Conservation (phyloP, 306 rosid genomes). For the Quercus mongolica region DNA sequence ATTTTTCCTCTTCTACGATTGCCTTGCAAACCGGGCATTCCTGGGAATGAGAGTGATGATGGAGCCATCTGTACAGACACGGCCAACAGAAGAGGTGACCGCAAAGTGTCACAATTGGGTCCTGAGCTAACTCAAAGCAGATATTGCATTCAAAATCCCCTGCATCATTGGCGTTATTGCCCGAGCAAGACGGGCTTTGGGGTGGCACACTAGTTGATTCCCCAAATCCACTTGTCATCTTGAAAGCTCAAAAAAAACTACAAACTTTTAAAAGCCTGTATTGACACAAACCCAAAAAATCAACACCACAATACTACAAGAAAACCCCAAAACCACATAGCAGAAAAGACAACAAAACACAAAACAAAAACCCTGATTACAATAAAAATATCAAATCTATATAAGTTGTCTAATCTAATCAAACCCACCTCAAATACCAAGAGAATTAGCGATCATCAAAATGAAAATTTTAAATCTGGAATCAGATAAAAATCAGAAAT, state of each 20-base stretch:
- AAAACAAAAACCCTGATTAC: background rate
- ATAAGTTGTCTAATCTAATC: too few species aligned
- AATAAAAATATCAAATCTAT: too few species aligned
- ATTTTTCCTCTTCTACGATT: constrained; percentile 61
- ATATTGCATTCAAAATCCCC: constrained; percentile 96
- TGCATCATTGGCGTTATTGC: constrained; percentile 46
- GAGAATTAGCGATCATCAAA: background rate
- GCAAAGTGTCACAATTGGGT: constrained; percentile 83
- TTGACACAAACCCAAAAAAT: background rate
- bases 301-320: background rate
- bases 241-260: constrained; percentile 1
- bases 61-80: constrained; percentile 86
- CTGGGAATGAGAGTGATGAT: constrained; percentile 83
- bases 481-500: background rate
- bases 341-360: background rate
- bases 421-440: too few species aligned
- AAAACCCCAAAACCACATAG: background rate
- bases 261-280: constrained; percentile 12
- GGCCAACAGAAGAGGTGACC: constrained; percentile 98
- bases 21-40: constrained; percentile 98
- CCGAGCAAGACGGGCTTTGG: constrained; percentile 51
- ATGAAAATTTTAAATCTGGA: background rate
- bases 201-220: constrained; percentile 53
- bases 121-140: constrained; percentile 89
- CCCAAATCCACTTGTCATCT: constrained; percentile 65